phyloP scores from a whole-genome alignment of 2,329 filamentous ascomycete genomes.

The Fusarium nematophilum region DNA sequence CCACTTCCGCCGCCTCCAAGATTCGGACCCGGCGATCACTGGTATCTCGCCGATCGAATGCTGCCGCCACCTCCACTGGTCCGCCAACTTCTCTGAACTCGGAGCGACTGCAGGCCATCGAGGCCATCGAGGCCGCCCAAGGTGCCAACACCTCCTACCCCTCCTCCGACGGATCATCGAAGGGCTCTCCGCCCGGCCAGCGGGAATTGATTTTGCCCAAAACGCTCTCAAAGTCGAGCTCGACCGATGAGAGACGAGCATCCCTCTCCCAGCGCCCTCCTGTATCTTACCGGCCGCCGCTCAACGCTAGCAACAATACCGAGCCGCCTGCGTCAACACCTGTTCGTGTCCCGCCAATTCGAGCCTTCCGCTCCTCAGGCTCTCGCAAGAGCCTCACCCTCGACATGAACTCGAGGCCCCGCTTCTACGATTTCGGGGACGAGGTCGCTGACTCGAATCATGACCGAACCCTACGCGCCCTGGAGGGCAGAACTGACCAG shows the following conservation, averaged over 20 bases:
- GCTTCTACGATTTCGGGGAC: constrained; percentile 58
- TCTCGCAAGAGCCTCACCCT: constrained; percentile 65
- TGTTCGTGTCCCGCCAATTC: constrained; percentile 64
- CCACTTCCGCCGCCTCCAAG: constrained; percentile 43
- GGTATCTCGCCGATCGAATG: constrained; percentile 52
- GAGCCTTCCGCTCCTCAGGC: constrained; percentile 66
- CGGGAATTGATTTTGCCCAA: constrained; percentile 62
- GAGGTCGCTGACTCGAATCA: constrained; percentile 57
- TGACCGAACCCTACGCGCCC: constrained; percentile 62
- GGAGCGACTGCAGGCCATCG: constrained; percentile 48
- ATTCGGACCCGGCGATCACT: constrained; percentile 53
- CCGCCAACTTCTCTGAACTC: constrained; percentile 48
- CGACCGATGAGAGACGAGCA: constrained; percentile 61
- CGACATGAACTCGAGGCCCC: constrained; percentile 63
- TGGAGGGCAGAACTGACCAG: constrained; percentile 56
- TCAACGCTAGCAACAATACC: constrained; percentile 42
- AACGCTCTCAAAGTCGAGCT: constrained; percentile 50
- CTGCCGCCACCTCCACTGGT: constrained; percentile 46
- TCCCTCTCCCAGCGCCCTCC: constrained; percentile 57
- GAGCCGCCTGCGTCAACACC: constrained; percentile 49
- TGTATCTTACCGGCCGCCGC: constrained; percentile 61
- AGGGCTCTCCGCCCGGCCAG: constrained; percentile 52
- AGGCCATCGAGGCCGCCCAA: constrained; percentile 42
- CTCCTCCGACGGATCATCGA: constrained; percentile 34
- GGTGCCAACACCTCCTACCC: constrained; percentile 33